phyloP scores from a whole-genome alignment of 768 basidiomycete genomes.

The Phylloporus sp. region DNA sequence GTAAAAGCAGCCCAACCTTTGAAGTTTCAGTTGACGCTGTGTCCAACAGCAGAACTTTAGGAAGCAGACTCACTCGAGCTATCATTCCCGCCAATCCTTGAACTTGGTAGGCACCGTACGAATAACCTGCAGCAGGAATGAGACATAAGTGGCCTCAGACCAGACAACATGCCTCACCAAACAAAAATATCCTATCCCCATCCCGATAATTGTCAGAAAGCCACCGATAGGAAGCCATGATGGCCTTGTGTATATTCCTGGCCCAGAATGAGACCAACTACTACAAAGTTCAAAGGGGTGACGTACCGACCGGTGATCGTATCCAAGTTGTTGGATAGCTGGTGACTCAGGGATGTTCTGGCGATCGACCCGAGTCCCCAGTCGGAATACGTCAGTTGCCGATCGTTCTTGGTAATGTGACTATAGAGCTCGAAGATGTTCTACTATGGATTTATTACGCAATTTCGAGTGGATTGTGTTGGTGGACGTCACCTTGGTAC shows the following conservation, averaged over 20 bases:
- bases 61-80: conserved; percentile 26
- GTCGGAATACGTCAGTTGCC: conserved; percentile 38
- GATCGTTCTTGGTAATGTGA: conserved; percentile 30
- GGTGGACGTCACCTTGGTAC: conserved; percentile 24
- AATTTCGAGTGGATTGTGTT: no score
- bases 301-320: conserved; percentile 36
- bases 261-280: not conserved
- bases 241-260: conserved; percentile 34
- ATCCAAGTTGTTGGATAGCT: conserved; percentile 27
- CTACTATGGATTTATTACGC: conserved; percentile 15
- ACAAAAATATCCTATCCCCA: conserved; percentile 39
- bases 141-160: not conserved
- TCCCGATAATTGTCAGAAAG: conserved; percentile 35
- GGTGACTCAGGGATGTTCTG: conserved; percentile 17
- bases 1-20: conserved; percentile 39
- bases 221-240: conserved; percentile 38
- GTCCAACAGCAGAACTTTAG: no score
- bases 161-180: conserved; percentile 27
- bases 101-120: conserved; percentile 44
- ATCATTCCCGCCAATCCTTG: conserved; percentile 44
- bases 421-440: conserved; percentile 39
- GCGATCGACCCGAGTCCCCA: conserved; percentile 39
- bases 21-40: not conserved
- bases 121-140: conserved; percentile 33
- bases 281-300: not conserved